Conservation (phyloP, 2,329 filamentous ascomycete genomes). For the Achaetomium macrosporum region DNA sequence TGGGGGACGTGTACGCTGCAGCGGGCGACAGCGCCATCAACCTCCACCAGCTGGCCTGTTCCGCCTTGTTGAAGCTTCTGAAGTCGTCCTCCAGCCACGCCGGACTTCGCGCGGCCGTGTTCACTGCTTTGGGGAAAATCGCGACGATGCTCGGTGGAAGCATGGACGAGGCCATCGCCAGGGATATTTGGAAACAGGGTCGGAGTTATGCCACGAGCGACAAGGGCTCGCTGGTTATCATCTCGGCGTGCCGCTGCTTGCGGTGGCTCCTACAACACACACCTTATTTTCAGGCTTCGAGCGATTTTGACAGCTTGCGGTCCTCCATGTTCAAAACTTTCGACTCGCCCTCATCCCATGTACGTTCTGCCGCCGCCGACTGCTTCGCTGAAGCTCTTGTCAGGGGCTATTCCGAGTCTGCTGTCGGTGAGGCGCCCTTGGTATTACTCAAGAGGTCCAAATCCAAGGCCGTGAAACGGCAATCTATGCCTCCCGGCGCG, state of each 20-base stretch:
- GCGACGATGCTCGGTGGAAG: slow-evolving; percentile 67
- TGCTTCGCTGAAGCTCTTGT: slow-evolving; percentile 79
- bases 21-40: slow-evolving; percentile 90
- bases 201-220: slow-evolving; percentile 71
- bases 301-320: slow-evolving; percentile 86
- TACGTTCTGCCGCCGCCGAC: slow-evolving; percentile 80
- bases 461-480: slow-evolving; percentile 50
- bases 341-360: slow-evolving; percentile 67
- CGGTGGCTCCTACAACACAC: slow-evolving; percentile 67
- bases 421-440: slow-evolving; percentile 41
- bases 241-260: slow-evolving; percentile 72
- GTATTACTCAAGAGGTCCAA: slow-evolving; percentile 66
- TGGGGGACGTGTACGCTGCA: slow-evolving; percentile 85
- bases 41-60: slow-evolving; percentile 68
- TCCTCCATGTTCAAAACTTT: slow-evolving; percentile 77
- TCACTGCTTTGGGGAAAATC: slow-evolving; percentile 70
- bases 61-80: slow-evolving; percentile 67
- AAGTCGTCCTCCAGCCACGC: slow-evolving; percentile 76
- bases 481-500: slow-evolving; percentile 48
- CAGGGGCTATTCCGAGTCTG: slow-evolving; percentile 66
- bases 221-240: slow-evolving; percentile 76
- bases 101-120: slow-evolving; percentile 72
- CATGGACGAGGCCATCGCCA: slow-evolving; percentile 76
- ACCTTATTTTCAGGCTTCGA: slow-evolving; percentile 76
- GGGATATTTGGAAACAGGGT: slow-evolving; percentile 89